Evolutionary conservation across 768 basidiomycete genomes (phyloP).

Genomic region (Boletus sensibilis): DNA sequence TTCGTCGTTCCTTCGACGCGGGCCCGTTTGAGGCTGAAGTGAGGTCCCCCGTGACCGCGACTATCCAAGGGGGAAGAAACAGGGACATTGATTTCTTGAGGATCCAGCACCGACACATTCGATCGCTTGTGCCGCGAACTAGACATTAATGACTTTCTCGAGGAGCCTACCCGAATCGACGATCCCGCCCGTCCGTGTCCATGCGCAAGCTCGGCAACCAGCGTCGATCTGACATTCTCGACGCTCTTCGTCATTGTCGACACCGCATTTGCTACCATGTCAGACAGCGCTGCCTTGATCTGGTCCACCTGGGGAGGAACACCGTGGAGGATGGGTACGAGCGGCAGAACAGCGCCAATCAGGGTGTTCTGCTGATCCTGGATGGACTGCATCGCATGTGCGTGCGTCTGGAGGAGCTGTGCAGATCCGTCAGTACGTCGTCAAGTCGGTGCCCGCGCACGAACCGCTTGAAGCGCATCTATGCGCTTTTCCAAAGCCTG

Average conservation of each 20-base stretch:
- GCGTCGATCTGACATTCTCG: constrained; percentile 12
- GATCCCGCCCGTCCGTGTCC: not conserved
- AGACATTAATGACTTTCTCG: not conserved
- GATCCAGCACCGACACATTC: not conserved
- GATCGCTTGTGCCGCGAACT: constrained; percentile 4
- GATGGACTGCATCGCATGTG: constrained; percentile 54
- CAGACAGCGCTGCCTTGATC: constrained; percentile 18
- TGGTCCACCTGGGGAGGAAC: constrained; percentile 53
- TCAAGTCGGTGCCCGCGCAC: constrained; percentile 1
- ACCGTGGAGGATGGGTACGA: constrained; percentile 60
- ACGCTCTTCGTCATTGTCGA: constrained; percentile 15
- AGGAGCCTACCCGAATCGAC: constrained; percentile 6
- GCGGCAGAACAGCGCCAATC: constrained; percentile 51
- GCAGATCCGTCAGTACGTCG: constrained; percentile 29
- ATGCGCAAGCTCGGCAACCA: constrained; percentile 6
- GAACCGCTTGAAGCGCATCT: constrained; percentile 54
- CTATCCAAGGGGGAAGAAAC: constrained; percentile 15
- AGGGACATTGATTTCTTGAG: not conserved
- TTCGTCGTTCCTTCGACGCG: constrained; percentile 9
- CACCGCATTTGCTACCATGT: constrained; percentile 19
- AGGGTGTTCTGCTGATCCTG: constrained; percentile 37
- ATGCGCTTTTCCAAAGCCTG: constrained; percentile 53
- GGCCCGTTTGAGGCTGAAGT: constrained; percentile 8
- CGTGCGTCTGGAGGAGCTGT: constrained; percentile 50
- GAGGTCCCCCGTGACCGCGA: not conserved